These are phyloP conservation scores for Trichomonas gallinae DNA, from an alignment of 208 protist genomes.

Conservation along the genomic window DNA sequence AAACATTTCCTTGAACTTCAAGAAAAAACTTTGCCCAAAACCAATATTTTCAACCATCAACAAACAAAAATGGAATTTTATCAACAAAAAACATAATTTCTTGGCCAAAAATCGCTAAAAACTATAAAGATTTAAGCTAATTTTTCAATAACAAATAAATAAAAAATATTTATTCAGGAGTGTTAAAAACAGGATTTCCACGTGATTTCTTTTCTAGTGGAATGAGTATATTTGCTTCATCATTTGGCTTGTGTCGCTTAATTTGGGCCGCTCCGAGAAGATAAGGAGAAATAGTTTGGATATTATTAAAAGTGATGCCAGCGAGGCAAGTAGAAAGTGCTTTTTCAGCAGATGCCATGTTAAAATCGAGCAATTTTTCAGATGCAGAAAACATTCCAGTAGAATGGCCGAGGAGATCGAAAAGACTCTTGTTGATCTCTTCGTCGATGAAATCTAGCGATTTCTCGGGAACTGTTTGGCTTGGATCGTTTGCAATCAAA, in stretches of 20 bases:
- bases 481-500: not conserved
- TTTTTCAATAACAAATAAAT: not conserved
- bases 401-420: not conserved
- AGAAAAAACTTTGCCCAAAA: not conserved
- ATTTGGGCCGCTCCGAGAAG: not conserved
- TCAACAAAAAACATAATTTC: too few relatives aligned
- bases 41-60: not conserved
- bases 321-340: not conserved
- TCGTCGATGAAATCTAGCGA: not conserved
- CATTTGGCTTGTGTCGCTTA: not conserved
- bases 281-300: not conserved
- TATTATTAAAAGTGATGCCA: not conserved
- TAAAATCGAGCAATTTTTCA: not conserved
- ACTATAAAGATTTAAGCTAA: too few relatives aligned
- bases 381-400: not conserved
- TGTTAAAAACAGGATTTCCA: not conserved
- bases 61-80: not conserved
- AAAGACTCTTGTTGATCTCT: not conserved
- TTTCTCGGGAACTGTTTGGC: not conserved
- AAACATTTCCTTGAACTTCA: not conserved
- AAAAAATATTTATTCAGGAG: not conserved
- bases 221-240: not conserved
- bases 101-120: too few relatives aligned
- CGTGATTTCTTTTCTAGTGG: not conserved
- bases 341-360: not conserved